Evolutionary conservation across 108 stramenopile species (phyloP), one percentile per base, ranked within the genome.

Genomic region (Cyclostephanos invisitatus): DNA sequence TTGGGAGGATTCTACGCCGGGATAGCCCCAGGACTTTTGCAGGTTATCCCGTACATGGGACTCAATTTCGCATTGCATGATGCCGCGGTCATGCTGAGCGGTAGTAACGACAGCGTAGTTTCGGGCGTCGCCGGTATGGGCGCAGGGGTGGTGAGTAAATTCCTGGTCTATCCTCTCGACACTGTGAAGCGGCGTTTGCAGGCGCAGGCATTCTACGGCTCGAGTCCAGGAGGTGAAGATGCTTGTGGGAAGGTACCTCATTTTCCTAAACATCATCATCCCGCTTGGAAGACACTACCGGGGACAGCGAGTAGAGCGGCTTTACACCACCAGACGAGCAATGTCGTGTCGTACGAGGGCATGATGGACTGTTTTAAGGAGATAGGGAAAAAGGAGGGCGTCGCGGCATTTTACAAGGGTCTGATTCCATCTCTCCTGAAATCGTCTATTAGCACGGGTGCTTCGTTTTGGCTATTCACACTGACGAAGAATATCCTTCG

Each of bases 151-250:
- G 68, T 88, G 7, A 86, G 90, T 51, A 98, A 98, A 80, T 77
- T 97, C 15, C 46, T 88, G 1, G 92, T 98, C 0, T 98, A 96
- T 82, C 97, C 97, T 0, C 74, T 97, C 38, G 97, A 98, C 78
- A 98, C 97, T 9, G 79, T 97, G 5, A 98, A 98, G 82, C 92
- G 92, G 68, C 77, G 96, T n/a, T 60, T 98, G 28, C 97, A 98
- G 83, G 90, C 88, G n/a, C 91, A 95, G 74, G 88, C 91, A 47
- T 85, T 87, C 46, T 86, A 74, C 61, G 85, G 76, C n/a, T 77
- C 64, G 51, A 72, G 53, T 28, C 20, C 38, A 17, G 32, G 21
- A 47, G 32, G 47, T 15, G 37, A 36, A 36, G 15, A 47, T 40
- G 37, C 44, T 14, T 14, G 1, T 8, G 66, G 49, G 51, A 35